Evolutionary conservation across 1,284 basidiomycete genomes (phyloP), one percentile per base, ranked within the genome.

Genomic region (Puccinia polysora): DNA sequence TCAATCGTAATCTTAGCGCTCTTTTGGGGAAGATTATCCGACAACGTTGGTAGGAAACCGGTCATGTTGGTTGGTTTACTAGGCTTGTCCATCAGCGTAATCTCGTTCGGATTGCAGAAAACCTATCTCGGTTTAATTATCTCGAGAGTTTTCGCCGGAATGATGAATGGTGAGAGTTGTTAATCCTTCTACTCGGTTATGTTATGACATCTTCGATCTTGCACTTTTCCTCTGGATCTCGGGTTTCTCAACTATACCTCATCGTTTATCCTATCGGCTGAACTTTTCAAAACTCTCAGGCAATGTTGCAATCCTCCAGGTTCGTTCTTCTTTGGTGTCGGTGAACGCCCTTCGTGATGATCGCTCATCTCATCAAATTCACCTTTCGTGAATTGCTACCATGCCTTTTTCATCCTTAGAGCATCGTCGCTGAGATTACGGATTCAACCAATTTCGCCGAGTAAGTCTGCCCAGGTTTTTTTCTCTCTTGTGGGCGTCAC

Each of bases 21-120:
- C n/a, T 73, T 71, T 28, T 76, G 75, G 75, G 75, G 75, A 38
- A 49, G 75, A 43, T 60, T 71, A 28, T 74, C 73, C 4, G 75
- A 76, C 56, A 36, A 60, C 7, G 45, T 71, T 10, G 75, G 75
- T 40, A 49, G 75, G 1, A 75, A 75, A 45, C 75, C 75, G 4
- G 73, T 76, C 14, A 55, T 76, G 38, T 49, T 76, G 63, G 73
- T 30, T 52, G 75, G 75, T 12, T 58, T 76, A 25, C 52, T 59
- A 18, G 75, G 75, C 6, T 30, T 74, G 30, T 67, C 75, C 23
- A 58, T 73, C 23, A 47, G 70, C 20, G 62, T 73, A 18, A 65
- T 65, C 43, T 55, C 43, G 5, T 73, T 73, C 32, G 70, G 70
- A 0, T 45, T 73, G 25, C 70, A 73, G 38, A 58, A 38, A 25